phyloP scores from a whole-genome alignment of 2,329 filamentous ascomycete species.

The Tolypocladium ophioglossoides region DNA sequence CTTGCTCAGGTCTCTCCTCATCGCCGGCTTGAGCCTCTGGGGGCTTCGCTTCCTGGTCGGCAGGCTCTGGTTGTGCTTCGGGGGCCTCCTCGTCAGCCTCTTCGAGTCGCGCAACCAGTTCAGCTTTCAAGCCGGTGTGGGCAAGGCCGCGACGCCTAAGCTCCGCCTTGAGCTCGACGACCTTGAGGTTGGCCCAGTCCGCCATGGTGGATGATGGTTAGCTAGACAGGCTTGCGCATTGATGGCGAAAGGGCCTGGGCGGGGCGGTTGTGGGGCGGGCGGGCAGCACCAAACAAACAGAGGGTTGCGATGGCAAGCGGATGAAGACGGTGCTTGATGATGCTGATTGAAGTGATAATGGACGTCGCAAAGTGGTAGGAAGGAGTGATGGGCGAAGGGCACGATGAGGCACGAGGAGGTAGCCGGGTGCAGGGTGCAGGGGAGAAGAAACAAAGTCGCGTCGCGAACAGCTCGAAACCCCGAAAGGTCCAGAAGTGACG shows the following conservation, averaged over 20 bases:
- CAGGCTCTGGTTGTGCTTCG: background rate
- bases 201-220: slow-evolving; percentile 24
- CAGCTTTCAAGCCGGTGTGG: slow-evolving; percentile 59
- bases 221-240: background rate
- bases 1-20: background rate
- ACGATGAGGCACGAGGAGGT: background rate
- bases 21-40: background rate
- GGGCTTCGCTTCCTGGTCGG: background rate
- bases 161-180: slow-evolving; percentile 64
- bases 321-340: background rate
- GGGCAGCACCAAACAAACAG: background rate
- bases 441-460: background rate
- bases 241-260: background rate
- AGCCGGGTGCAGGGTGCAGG: background rate
- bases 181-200: slow-evolving; percentile 53
- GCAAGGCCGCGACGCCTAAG: slow-evolving; percentile 62
- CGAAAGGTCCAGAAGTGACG: background rate
- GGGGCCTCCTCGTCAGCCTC: slow-evolving; percentile 11
- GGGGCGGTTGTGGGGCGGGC: background rate
- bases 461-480: background rate
- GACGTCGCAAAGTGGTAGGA: background rate
- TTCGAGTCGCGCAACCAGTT: slow-evolving; percentile 55
- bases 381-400: background rate
- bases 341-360: background rate
- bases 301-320: background rate